Conservation (phyloP, 208 protist genomes). For the Herpetomonas samuelpessoai region DNA sequence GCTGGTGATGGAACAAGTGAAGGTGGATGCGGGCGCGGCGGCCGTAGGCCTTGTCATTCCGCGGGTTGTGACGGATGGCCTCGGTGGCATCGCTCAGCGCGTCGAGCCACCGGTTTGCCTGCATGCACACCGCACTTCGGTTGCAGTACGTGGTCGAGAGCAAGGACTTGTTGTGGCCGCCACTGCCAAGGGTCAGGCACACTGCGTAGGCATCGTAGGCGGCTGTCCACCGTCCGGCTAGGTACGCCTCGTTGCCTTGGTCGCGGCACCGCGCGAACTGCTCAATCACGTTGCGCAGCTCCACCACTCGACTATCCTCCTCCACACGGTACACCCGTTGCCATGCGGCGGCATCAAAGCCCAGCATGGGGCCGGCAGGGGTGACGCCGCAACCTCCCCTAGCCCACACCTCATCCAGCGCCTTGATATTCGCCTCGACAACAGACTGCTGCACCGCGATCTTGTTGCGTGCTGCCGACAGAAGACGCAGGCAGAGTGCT, state of each 20-base stretch:
- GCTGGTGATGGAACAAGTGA: slow-evolving; percentile 29
- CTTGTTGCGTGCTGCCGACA: slow-evolving; percentile 28
- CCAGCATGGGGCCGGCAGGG: slow-evolving; percentile 2
- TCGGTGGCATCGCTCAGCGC: slow-evolving; percentile 44
- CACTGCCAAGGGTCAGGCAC: slow-evolving; percentile 38
- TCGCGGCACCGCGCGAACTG: slow-evolving; percentile 67
- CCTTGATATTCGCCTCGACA: slow-evolving; percentile 24
- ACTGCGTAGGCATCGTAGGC: slow-evolving; percentile 61
- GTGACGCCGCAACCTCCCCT: not conserved
- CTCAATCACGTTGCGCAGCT: slow-evolving; percentile 50
- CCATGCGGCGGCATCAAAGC: slow-evolving; percentile 30
- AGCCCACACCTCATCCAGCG: slow-evolving; percentile 20
- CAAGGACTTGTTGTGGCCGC: slow-evolving; percentile 61
- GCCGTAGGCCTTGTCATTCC: slow-evolving; percentile 59
- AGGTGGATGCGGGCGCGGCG: slow-evolving; percentile 60
- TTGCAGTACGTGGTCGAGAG: slow-evolving; percentile 74
- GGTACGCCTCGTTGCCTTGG: slow-evolving; percentile 67
- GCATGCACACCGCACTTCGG: slow-evolving; percentile 77
- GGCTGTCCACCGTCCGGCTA: slow-evolving; percentile 42
- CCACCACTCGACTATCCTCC: slow-evolving; percentile 44
- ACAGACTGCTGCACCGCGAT: slow-evolving; percentile 25
- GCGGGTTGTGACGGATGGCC: slow-evolving; percentile 36
- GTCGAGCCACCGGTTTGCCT: slow-evolving; percentile 51
- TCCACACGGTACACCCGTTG: slow-evolving; percentile 14
- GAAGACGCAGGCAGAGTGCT: slow-evolving; percentile 26